A percentile compares a stretch with the other conserved stretches of the same genome.
Conservation (phyloP, 495 filamentous ascomycete species). For the Neurospora pannonica region DNA sequence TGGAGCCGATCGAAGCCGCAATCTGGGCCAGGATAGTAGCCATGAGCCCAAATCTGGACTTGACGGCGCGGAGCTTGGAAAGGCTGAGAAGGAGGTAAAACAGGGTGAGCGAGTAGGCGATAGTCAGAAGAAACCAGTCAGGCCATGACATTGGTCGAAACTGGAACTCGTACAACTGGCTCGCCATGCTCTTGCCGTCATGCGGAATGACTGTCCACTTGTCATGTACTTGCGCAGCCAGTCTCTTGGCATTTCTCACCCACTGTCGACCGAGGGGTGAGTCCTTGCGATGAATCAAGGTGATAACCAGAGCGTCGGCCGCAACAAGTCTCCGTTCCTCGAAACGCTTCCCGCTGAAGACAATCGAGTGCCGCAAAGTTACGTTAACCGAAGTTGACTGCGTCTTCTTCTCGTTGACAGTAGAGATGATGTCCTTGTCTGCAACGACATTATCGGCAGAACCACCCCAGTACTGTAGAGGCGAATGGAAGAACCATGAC, state of each 20-base stretch:
- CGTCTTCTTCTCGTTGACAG: constrained; percentile 49
- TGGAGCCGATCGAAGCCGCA: constrained; percentile 54
- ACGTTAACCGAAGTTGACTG: constrained; percentile 53
- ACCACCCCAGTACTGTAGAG: constrained; percentile 65
- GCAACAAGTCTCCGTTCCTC: constrained; percentile 49
- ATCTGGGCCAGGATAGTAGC: constrained; percentile 58
- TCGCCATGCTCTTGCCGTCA: constrained; percentile 39
- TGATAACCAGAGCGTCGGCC: constrained; percentile 66
- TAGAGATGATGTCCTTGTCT: constrained; percentile 51
- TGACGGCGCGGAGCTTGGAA: constrained; percentile 53
- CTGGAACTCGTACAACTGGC: constrained; percentile 60
- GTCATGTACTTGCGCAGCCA: constrained; percentile 32
- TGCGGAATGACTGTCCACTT: constrained; percentile 54
- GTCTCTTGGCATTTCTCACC: constrained; percentile 40
- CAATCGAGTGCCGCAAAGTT: constrained; percentile 60
- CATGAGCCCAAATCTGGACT: constrained; percentile 57
- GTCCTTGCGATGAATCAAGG: constrained; percentile 52
- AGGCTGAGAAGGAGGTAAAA: constrained; percentile 50
- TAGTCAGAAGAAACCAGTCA: constrained; percentile 48
- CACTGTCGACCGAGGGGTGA: constrained; percentile 49
- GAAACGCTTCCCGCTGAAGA: constrained; percentile 66
- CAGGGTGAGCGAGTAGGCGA: constrained; percentile 50
- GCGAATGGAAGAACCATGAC: constrained; percentile 61
- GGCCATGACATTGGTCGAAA: constrained; percentile 54
- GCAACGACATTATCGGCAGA: constrained; percentile 41